Conservation (phyloP, 2,329 filamentous ascomycete species). For the Aspergillus sp. region DNA sequence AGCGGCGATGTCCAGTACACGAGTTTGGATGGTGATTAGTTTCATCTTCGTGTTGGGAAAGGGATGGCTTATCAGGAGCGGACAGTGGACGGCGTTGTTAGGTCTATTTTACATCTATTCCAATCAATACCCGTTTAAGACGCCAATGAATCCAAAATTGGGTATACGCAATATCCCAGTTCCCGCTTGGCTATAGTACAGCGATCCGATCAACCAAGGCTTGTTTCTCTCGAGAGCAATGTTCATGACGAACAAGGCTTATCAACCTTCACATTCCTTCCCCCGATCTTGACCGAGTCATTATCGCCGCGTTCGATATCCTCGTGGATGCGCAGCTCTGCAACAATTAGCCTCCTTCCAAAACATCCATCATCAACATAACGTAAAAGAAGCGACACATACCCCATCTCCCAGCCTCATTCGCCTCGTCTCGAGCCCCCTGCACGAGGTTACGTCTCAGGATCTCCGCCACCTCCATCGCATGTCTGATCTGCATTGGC, state of each 20-base stretch:
- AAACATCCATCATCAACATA: too few relatives aligned
- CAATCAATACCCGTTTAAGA: slow-evolving; percentile 22
- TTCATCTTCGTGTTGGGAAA: slow-evolving; percentile 13
- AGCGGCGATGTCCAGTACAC: slow-evolving; percentile 71
- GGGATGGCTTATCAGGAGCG: slow-evolving; percentile 16
- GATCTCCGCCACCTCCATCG: slow-evolving; percentile 71
- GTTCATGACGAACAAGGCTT: slow-evolving; percentile 33
- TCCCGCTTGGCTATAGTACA: slow-evolving; percentile 23
- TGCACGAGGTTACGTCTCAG: slow-evolving; percentile 81
- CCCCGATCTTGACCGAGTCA: slow-evolving; percentile 65
- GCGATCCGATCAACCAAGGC: too few relatives aligned
- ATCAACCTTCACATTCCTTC: slow-evolving; percentile 30
- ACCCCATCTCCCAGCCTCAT: slow-evolving; percentile 30
- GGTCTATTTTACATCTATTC: slow-evolving; percentile 18
- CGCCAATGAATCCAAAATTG: slow-evolving; percentile 25
- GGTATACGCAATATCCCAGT: slow-evolving; percentile 16
- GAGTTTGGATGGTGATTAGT: slow-evolving; percentile 70
- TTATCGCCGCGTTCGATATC: slow-evolving; percentile 90
- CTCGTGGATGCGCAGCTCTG: slow-evolving; percentile 81
- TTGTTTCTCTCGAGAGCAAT: too few relatives aligned
- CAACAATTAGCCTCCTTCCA: too few relatives aligned
- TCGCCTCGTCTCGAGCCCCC: slow-evolving; percentile 43
- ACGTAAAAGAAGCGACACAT: slow-evolving; percentile 8
- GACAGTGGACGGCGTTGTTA: slow-evolving; percentile 28
- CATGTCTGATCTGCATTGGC: slow-evolving; percentile 61